These are phyloP conservation scores for Saccharomycopsis sp. DNA, from an alignment of 805 yeast genomes.

Conservation along the genomic window DNA sequence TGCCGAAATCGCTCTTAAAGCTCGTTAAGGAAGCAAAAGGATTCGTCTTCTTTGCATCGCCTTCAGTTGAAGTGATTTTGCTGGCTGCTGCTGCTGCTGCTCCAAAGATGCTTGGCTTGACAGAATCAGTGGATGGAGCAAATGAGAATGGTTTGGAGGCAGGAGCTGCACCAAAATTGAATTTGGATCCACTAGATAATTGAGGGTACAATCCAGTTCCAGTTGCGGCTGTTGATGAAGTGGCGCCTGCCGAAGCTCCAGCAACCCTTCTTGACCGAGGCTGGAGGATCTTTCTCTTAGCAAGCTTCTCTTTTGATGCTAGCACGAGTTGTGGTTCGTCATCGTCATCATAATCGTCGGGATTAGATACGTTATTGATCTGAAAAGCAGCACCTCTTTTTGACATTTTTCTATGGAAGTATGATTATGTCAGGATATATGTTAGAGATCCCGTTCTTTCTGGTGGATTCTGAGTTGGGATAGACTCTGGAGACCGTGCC, in stretches of 20 bases:
- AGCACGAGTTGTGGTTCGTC: neutral
- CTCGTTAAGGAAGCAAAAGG: constrained; percentile 10
- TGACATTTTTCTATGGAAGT: too few relatives aligned
- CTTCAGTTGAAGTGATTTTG: neutral
- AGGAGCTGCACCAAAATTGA: constrained; percentile 1
- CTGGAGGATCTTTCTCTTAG: constrained; percentile 16
- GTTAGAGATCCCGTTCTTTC: too few relatives aligned
- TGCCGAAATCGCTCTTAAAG: neutral
- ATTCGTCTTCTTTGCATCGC: constrained; percentile 1
- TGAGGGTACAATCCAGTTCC: constrained; percentile 13
- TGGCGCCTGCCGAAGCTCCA: neutral
- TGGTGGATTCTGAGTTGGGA: too few relatives aligned
- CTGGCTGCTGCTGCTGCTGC: neutral
- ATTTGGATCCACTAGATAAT: neutral
- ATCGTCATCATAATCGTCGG: constrained; percentile 13
- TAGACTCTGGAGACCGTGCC: too few relatives aligned
- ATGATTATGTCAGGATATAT: too few relatives aligned
- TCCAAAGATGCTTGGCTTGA: constrained; percentile 7
- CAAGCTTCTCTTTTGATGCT: constrained; percentile 15
- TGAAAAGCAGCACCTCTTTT: constrained; percentile 6
- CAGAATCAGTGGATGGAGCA: constrained; percentile 6
- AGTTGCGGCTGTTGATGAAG: neutral
- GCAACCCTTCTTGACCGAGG: constrained; percentile 11
- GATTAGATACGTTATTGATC: neutral
- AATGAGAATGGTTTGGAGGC: neutral